Percentiles rank a stretch among this genome's conserved stretches.
phyloP scores from a whole-genome alignment of 192 early-diverging fungal species.

The Helicostylum pulchrum region DNA sequence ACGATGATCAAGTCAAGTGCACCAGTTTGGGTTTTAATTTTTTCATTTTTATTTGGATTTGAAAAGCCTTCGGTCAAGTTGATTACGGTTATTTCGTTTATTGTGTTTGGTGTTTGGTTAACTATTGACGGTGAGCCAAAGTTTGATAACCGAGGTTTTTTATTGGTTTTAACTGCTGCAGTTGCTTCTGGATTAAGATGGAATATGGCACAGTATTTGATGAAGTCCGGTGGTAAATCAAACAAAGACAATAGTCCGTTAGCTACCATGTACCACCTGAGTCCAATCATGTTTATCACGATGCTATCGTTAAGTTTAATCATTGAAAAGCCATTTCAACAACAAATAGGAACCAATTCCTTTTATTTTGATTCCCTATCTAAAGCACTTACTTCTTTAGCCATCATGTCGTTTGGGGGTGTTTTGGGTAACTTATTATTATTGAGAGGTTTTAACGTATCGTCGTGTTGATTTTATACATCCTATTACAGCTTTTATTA shows the following conservation, averaged over 20 bases:
- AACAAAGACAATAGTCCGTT: slow-evolving; percentile 79
- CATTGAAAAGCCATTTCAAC: slow-evolving; percentile 54
- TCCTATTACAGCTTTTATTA: slow-evolving; percentile 57
- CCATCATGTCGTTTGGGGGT: slow-evolving; percentile 57
- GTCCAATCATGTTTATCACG: slow-evolving; percentile 71
- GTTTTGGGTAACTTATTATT: slow-evolving; percentile 38
- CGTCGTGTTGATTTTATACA: background rate
- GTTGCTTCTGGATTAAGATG: slow-evolving; percentile 77
- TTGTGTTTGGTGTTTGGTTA: slow-evolving; percentile 71
- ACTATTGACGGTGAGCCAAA: slow-evolving; percentile 70
- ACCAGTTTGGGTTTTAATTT: slow-evolving; percentile 68
- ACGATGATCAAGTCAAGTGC: slow-evolving; percentile 72
- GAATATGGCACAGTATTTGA: slow-evolving; percentile 77
- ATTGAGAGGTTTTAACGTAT: background rate
- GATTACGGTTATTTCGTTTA: slow-evolving; percentile 62
- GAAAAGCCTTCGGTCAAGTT: slow-evolving; percentile 54
- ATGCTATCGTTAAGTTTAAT: slow-evolving; percentile 57
- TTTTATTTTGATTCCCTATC: slow-evolving; percentile 50
- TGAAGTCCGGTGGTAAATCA: slow-evolving; percentile 49
- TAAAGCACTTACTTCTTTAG: slow-evolving; percentile 40
- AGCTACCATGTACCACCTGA: slow-evolving; percentile 71
- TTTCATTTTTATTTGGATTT: slow-evolving; percentile 57
- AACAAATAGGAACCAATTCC: slow-evolving; percentile 40
- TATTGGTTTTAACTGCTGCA: slow-evolving; percentile 62
- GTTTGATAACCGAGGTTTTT: slow-evolving; percentile 55